Conservation (phyloP, 805 yeast species). For the Maudiozyma barnettii region DNA sequence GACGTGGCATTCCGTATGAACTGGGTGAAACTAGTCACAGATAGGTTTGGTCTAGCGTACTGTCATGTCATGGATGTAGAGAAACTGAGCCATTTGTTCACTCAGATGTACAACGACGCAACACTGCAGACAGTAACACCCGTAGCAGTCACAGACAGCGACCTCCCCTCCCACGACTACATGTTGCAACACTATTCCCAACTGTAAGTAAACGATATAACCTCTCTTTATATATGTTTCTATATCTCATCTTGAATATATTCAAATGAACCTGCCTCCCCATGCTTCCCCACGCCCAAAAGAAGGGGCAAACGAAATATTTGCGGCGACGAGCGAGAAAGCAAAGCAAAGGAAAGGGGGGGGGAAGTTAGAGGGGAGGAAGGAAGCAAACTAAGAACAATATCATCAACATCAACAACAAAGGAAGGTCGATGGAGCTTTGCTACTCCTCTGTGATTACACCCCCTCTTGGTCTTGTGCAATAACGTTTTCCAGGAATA, state of each 20-base stretch:
- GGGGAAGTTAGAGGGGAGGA: background rate
- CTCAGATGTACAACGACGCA: slow-evolving; percentile 13
- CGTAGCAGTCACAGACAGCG: background rate
- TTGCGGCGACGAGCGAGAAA: background rate
- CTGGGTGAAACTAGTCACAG: slow-evolving; percentile 27
- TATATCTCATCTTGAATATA: too few relatives aligned
- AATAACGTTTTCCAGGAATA: background rate
- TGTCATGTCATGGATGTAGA: slow-evolving; percentile 20
- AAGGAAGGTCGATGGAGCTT: background rate
- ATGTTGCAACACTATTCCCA: too few relatives aligned
- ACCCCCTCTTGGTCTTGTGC: too few relatives aligned
- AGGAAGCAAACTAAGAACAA: background rate
- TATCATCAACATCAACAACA: background rate
- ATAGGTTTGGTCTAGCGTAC: slow-evolving; percentile 19
- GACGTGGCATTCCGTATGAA: slow-evolving; percentile 25
- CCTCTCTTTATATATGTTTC: too few relatives aligned
- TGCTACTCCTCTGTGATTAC: too few relatives aligned
- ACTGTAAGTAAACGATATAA: too few relatives aligned
- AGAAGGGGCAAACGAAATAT: background rate
- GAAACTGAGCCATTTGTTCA: slow-evolving; percentile 13
- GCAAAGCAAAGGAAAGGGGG: background rate
- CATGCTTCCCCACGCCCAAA: too few relatives aligned
- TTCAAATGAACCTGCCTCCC: too few relatives aligned
- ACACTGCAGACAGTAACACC: background rate
- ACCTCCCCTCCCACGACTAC: background rate